Base-by-base conservation (phyloP, 345 rosid genomes). In the Physaria fendleri region DNA sequence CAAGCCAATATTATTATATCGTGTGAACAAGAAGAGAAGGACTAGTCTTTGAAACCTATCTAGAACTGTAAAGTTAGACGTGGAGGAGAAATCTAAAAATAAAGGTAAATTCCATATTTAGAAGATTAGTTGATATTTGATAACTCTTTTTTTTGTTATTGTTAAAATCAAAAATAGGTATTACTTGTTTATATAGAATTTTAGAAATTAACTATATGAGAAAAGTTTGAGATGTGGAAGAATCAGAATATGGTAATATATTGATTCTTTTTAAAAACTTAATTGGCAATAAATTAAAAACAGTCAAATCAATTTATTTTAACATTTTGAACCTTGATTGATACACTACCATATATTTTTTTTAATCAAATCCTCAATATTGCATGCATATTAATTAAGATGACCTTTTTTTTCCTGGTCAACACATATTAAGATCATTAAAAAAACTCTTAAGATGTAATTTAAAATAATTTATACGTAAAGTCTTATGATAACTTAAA, bases 1-100 rank as follows among this genome's bases (percentile, higher is more conserved):
- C 35, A 68, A 60, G 61, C 40, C 62, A 60, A 60, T 45, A 60
- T 68, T 52, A 61, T 50, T 33, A 32, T n/a, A n/a, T n/a, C 59
- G 52, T 66, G 52, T 48, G 29, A 58, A 32, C 49, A 66, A 58
- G 52, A 30, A 47, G 41, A 47, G 17, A 10, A 37, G 18, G 29
- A 14, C 10, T 16, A 20, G 27, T 39, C 28, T 35, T 33, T 2
- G 6, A 5, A 24, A 6, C 5, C 7, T 53, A 33, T 32, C 25
- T 21, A 16, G 10, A 16, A 35, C 40, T 5, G 35, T 46, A 24
- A 15, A 44, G n/a, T n/a, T 46, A 46, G 56, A 55, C 12, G 38
- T 59, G 61, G 53, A 41, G 39, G 54, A 39, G 43, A 48, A 18
- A 41, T 60, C 27, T 42, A 2, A 6, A 60, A 6, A 60, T 24